Evolutionary conservation across 2,329 filamentous ascomycete genomes (phyloP), one percentile per base, ranked within the genome.

Genomic region (Anthostomella pinea): DNA sequence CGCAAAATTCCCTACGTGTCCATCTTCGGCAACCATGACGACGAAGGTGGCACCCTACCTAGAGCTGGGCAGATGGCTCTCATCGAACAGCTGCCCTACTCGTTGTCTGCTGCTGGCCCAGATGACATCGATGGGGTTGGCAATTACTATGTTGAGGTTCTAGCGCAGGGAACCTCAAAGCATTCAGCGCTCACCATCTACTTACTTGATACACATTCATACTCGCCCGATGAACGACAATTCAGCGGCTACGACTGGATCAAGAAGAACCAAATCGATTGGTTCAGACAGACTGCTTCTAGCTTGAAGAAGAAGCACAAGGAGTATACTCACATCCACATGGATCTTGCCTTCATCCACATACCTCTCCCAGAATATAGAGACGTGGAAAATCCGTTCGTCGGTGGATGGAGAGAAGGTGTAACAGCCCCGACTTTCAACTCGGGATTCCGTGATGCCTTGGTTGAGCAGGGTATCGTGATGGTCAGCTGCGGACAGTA

Each of bases 1-100:
- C 86, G 86, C 60, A 87, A 88, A 54, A 88, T 97, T 23, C 93
- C 93, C 0, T 97, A 94, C 56, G 87, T 89, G 11, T 83, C 84
- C 43, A 97, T 98, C 41, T 96, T 97, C 56, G 93, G 93, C 38
- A 98, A 98, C 60, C 93, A 98, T 62, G 93, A 98, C 57, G 91
- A 97, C 54, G 91, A 97, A 69, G 83, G n/a, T n/a, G n/a, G 83
- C 1, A 80, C 86, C 29, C 75, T 96, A 48, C 79, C 82, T 11
- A 84, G 93, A 38, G 69, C 76, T 4, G 77, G 79, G 3, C 83
- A 93, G 56, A 97, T 98, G 90, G 72, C 80, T 3, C 72, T 98
- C 10, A 81, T 95, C 52, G 82, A 95, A 60, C 81, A 82, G 1
- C 73, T 98, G 1, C 93, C 93, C 1, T 96, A 87, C 63, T 96